Conservation (phyloP, 352 stramenopile genomes). For the Phytophthora pseudosyringae region DNA sequence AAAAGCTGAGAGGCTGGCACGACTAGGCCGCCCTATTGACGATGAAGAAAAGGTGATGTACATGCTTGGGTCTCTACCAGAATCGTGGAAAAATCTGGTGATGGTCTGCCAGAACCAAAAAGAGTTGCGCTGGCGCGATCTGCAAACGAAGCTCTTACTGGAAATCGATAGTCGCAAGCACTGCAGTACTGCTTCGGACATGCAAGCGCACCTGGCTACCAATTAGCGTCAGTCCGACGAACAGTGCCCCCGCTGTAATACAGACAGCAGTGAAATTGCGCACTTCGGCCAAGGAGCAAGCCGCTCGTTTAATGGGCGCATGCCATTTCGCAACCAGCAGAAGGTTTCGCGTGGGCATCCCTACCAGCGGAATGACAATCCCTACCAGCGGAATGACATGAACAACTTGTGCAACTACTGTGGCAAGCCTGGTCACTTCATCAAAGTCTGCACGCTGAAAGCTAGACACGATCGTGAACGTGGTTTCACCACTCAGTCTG, state of each 20-base stretch:
- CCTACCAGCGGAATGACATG: too few species aligned
- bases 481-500: slow-evolving; percentile 2
- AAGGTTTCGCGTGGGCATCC: not conserved
- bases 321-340: slow-evolving; percentile 1
- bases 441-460: slow-evolving; percentile 1
- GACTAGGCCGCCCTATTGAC: slow-evolving; percentile 5
- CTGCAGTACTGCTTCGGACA: not conserved
- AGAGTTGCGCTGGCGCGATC: not conserved
- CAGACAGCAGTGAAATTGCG: too few species aligned
- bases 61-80: slow-evolving; percentile 10
- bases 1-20: slow-evolving; percentile 3
- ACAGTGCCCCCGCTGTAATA: not conserved
- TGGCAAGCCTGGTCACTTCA: not conserved
- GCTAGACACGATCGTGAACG: slow-evolving; percentile 12
- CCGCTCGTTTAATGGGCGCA: slow-evolving; percentile 1
- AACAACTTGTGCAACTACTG: slow-evolving; percentile 4
- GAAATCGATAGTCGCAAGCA: too few species aligned
- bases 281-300: slow-evolving; percentile 2
- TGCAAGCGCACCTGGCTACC: not conserved
- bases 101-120: slow-evolving; percentile 19
- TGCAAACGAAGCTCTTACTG: not conserved
- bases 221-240: not conserved
- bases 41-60: slow-evolving; percentile 20
- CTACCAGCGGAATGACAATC: not conserved
- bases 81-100: slow-evolving; percentile 9